Conservation (phyloP, 306 rosid species). For the Neltuma alba region DNA sequence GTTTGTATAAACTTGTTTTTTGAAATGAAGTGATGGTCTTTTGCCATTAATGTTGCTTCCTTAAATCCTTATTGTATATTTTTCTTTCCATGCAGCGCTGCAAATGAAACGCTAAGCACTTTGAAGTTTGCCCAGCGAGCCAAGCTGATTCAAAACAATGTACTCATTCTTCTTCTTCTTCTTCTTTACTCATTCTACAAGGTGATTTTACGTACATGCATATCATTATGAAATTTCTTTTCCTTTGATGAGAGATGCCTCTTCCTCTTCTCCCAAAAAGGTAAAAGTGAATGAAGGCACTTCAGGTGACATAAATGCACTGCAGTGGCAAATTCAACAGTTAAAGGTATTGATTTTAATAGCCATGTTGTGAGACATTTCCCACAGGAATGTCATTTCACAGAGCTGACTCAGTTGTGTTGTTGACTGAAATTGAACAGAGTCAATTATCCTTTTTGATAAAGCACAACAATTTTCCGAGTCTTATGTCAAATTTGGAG, state of each 20-base stretch:
- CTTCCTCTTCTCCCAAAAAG: constrained; percentile 39
- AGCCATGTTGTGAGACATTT: constrained; percentile 33
- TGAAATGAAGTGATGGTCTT: constrained; percentile 22
- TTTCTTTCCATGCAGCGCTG: constrained; percentile 68
- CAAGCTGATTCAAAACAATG: constrained; percentile 96
- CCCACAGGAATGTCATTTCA: constrained; percentile 15
- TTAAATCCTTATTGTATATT: constrained; percentile 23
- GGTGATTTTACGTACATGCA: constrained; percentile 22
- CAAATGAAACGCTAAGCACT: constrained; percentile 92
- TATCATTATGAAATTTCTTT: neutral
- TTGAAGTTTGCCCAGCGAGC: constrained; percentile 99
- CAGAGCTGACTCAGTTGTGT: constrained; percentile 37
- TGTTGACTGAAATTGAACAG: constrained; percentile 53
- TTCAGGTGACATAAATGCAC: constrained; percentile 83
- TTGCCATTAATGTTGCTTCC: constrained; percentile 21
- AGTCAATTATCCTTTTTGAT: constrained; percentile 75
- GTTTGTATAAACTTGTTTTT: constrained; percentile 53
- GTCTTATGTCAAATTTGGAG: constrained; percentile 50
- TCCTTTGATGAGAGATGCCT: constrained; percentile 9
- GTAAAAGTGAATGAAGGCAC: constrained; percentile 97
- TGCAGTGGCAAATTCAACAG: constrained; percentile 87
- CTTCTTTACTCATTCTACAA: constrained; percentile 44
- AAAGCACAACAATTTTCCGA: constrained; percentile 47
- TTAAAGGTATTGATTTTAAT: constrained; percentile 65
- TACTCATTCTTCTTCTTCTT: constrained; percentile 30